These are phyloP conservation scores for Exophiala spinifera DNA, from an alignment of 2,329 filamentous ascomycete genomes.

Conservation along the genomic window DNA sequence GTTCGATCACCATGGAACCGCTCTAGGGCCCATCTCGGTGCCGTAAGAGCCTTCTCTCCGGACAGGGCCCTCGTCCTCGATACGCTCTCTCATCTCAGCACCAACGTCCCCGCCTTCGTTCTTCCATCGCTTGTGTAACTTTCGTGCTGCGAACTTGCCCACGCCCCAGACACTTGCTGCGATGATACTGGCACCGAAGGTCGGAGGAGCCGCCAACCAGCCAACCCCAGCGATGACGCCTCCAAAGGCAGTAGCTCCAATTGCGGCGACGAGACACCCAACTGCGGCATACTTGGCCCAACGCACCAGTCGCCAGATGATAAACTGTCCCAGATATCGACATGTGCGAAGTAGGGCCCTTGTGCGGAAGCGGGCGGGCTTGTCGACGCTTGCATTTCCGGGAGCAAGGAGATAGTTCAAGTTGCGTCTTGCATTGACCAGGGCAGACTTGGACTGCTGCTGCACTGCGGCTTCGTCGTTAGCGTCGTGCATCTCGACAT, in stretches of 20 bases:
- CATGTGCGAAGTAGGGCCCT: conserved; percentile 28
- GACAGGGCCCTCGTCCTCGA: conserved; percentile 16
- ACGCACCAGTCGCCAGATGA: conserved; percentile 29
- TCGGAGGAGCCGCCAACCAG: conserved; percentile 27
- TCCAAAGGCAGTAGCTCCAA: conserved; percentile 27
- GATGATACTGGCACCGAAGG: conserved; percentile 25
- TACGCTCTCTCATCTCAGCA: conserved; percentile 19
- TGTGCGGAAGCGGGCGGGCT: conserved; percentile 24
- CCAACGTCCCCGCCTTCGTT: conserved; percentile 22
- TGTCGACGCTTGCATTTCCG: conserved; percentile 4
- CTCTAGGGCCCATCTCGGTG: conserved; percentile 22
- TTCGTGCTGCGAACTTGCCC: conserved; percentile 23
- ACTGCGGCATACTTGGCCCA: conserved; percentile 30
- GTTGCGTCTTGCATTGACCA: conserved; percentile 26
- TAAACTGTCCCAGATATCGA: conserved; percentile 24
- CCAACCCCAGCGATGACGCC: conserved; percentile 24
- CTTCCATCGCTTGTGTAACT: conserved; percentile 24
- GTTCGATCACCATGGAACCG: conserved; percentile 21
- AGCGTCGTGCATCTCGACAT: not conserved
- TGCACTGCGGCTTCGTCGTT: conserved; percentile 20
- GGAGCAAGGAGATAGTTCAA: conserved; percentile 27
- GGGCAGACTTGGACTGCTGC: conserved; percentile 27
- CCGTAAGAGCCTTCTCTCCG: conserved; percentile 21
- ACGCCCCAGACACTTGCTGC: conserved; percentile 27
- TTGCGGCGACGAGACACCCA: conserved; percentile 24